phyloP scores from a whole-genome alignment of 2,329 filamentous ascomycete species.

The Trichoderma citrinoviride region DNA sequence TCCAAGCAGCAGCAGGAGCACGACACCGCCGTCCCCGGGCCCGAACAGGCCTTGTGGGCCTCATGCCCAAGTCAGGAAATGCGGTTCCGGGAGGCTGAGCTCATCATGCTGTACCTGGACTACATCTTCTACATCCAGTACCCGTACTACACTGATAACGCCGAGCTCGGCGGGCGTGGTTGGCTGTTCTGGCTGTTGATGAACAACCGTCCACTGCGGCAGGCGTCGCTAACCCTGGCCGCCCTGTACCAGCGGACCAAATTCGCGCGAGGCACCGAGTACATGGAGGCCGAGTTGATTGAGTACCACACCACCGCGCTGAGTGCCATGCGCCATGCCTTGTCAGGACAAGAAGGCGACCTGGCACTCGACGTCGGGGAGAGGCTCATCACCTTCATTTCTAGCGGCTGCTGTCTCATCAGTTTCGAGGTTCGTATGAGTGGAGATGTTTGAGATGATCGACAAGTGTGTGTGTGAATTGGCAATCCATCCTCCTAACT shows the following conservation, averaged over 20 bases:
- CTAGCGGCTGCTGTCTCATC: constrained; percentile 17
- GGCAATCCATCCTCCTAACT: constrained; percentile 1
- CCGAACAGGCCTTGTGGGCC: constrained; percentile 12
- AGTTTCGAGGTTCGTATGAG: constrained; percentile 17
- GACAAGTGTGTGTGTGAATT: background rate
- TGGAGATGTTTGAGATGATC: background rate
- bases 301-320: constrained; percentile 15
- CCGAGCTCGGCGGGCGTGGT: constrained; percentile 11
- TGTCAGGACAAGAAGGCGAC: background rate
- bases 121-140: constrained; percentile 19
- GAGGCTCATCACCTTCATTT: constrained; percentile 10
- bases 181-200: constrained; percentile 17
- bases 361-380: background rate
- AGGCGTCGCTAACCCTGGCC: constrained; percentile 13
- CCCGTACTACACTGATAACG: constrained; percentile 13
- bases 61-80: constrained; percentile 15
- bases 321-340: constrained; percentile 15
- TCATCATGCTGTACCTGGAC: constrained; percentile 20
- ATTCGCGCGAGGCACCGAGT: constrained; percentile 14
- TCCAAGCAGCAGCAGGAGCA: background rate
- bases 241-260: constrained; percentile 17
- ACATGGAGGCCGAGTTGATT: constrained; percentile 13
- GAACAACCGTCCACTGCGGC: constrained; percentile 9
- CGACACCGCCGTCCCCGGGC: background rate
- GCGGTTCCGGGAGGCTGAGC: constrained; percentile 15